Conservation (phyloP, 805 yeast species). For the Ogataea henricii region DNA sequence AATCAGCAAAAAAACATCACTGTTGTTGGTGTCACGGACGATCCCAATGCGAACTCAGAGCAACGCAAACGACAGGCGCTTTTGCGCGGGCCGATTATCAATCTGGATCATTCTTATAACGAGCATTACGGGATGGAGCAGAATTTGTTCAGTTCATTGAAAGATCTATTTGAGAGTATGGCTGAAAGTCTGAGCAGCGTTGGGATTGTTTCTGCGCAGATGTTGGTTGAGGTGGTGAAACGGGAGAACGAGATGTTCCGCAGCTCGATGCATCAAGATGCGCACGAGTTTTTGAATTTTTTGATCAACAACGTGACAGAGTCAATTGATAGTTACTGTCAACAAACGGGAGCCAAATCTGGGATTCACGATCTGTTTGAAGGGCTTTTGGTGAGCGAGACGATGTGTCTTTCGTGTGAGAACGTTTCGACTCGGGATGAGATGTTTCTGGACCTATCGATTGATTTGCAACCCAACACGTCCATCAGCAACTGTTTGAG, state of each 20-base stretch:
- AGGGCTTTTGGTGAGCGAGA: conserved; percentile 83
- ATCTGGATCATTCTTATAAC: conserved; percentile 68
- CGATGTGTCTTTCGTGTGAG: conserved; percentile 89
- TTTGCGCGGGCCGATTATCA: conserved; percentile 78
- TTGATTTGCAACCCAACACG: conserved; percentile 77
- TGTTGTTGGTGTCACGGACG: conserved; percentile 46
- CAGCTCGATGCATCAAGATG: conserved; percentile 96
- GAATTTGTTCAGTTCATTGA: conserved; percentile 63
- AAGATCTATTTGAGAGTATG: conserved; percentile 85
- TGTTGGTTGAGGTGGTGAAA: conserved; percentile 73
- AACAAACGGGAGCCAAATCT: conserved; percentile 12
- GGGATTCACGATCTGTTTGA: conserved; percentile 71
- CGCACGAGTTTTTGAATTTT: conserved; percentile 93
- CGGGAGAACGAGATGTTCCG: conserved; percentile 83
- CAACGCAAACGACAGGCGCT: conserved; percentile 77
- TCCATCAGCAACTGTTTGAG: conserved; percentile 76
- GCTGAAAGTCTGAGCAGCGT: conserved; percentile 64
- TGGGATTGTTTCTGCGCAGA: conserved; percentile 84
- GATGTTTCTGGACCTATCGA: conserved; percentile 79
- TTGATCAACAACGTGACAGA: conserved; percentile 69
- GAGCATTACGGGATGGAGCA: conserved; percentile 51
- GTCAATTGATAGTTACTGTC: conserved; percentile 42
- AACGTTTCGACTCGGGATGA: conserved; percentile 80
- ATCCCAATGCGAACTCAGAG: conserved; percentile 55
- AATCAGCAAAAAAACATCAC: conserved; percentile 48